Base-by-base conservation (phyloP, 495 filamentous ascomycete species). In the Tirmania nivea region DNA sequence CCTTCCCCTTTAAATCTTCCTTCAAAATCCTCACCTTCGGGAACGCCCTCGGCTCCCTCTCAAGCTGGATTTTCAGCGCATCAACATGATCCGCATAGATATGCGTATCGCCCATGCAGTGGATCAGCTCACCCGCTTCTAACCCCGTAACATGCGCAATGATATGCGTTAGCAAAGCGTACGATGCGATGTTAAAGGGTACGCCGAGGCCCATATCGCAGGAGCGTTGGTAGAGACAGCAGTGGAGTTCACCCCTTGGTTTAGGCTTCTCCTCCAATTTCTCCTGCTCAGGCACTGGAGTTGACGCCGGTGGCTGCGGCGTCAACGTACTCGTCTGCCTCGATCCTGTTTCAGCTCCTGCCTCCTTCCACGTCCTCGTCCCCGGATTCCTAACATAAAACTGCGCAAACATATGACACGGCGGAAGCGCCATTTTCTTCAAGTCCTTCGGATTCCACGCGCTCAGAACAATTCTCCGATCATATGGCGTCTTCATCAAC, bases 351-450 rank as follows among this genome's bases (percentile, higher is more conserved):
- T 48, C 56, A 10, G 10, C 31, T 20, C 14, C 35, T n/a, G 20
- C 54, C 9, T 42, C 56, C 34, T 51, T 52, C 8, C 52, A 31
- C 25, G 25, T 31, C 25, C 25, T 31, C 35, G 25, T 57, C 35
- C 63, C 69, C 8, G 83, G 83, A 66, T 77, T 95, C 1, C 80
- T 84, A 37, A 97, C 88, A 61, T 95, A 95, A 62, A 96, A 96
- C 68, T 96, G 92, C 12, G 89, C 89, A 69, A 97, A 94, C 90
- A 97, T 94, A 66, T 96, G 90, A 63, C 90, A 97, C 4, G 92
- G 90, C 57, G 90, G 90, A 17, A 97, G 73, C 2, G 86, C 90
- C 90, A 96, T 97, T 66, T 83, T 78, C 49, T 68, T 68, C 60
- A 97, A 60, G 65, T 94, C 90, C 6, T 75, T 75, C 3, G 86